These are phyloP conservation scores for Choiromyces venosus DNA, from an alignment of 495 filamentous ascomycete genomes.

Conservation along the genomic window DNA sequence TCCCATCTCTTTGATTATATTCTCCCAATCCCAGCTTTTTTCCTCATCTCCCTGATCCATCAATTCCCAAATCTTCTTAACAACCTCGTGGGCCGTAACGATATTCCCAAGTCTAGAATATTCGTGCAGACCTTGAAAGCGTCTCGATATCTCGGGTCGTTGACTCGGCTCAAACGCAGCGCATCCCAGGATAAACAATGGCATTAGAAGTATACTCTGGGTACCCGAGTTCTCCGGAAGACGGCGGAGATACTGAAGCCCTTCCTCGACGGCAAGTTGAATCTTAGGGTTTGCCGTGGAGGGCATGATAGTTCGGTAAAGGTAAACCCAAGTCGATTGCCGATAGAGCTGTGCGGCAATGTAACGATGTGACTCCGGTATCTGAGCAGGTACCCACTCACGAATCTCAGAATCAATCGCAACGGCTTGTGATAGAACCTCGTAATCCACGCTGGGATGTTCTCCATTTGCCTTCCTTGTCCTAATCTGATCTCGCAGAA, in stretches of 20 bases:
- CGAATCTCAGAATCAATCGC: slow-evolving; percentile 72
- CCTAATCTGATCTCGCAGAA: slow-evolving; percentile 71
- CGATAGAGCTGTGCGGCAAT: slow-evolving; percentile 76
- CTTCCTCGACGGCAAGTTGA: slow-evolving; percentile 69
- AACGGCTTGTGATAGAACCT: slow-evolving; percentile 65
- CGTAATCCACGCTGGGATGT: slow-evolving; percentile 69
- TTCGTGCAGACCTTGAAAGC: slow-evolving; percentile 63
- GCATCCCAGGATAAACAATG: slow-evolving; percentile 80
- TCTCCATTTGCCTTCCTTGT: slow-evolving; percentile 56
- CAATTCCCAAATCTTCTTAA: slow-evolving; percentile 73
- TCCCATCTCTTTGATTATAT: slow-evolving; percentile 66
- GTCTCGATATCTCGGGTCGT: slow-evolving; percentile 61
- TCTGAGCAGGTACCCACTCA: slow-evolving; percentile 67
- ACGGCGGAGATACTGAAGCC: slow-evolving; percentile 58
- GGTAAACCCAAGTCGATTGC: slow-evolving; percentile 86
- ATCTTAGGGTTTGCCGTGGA: slow-evolving; percentile 65
- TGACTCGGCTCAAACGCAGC: slow-evolving; percentile 68
- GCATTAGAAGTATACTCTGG: slow-evolving; percentile 80
- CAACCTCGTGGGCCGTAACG: slow-evolving; percentile 64
- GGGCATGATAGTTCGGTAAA: slow-evolving; percentile 76
- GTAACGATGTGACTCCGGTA: slow-evolving; percentile 64
- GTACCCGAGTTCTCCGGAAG: slow-evolving; percentile 59
- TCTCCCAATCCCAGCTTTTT: slow-evolving; percentile 85
- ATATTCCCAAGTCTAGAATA: slow-evolving; percentile 81
- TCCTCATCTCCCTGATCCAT: slow-evolving; percentile 72